A percentile compares a stretch with the other conserved stretches of the same genome.
phyloP scores from a whole-genome alignment of 768 basidiomycete species.

The Lactarius trivialis region DNA sequence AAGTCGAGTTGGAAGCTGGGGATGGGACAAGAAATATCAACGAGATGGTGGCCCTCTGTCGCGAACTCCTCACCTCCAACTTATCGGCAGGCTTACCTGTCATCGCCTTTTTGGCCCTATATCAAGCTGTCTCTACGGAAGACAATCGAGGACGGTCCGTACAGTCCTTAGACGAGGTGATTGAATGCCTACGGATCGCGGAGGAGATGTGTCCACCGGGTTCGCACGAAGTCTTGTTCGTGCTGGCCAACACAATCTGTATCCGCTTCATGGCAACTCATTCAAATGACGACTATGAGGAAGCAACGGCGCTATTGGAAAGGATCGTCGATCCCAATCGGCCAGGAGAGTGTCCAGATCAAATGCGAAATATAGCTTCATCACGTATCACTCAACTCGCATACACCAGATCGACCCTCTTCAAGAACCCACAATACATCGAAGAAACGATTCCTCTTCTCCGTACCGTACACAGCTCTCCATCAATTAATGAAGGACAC shows the following conservation, averaged over 20 bases:
- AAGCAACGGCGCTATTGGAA: background rate
- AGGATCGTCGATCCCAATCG: background rate
- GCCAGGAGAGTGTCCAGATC: background rate
- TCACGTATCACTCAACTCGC: background rate
- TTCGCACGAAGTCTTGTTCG: background rate
- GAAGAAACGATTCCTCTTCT: background rate
- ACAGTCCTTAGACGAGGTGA: background rate
- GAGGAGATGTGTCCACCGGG: background rate
- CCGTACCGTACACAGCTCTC: background rate
- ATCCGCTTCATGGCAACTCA: background rate
- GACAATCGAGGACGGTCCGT: background rate
- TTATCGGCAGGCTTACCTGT: background rate
- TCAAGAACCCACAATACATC: background rate
- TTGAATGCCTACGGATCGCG: background rate
- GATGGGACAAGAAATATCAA: background rate
- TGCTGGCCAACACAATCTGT: background rate
- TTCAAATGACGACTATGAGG: background rate
- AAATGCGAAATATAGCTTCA: background rate
- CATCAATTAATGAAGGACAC: background rate
- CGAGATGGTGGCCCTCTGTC: background rate
- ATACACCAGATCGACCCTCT: background rate
- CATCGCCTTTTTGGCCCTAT: background rate
- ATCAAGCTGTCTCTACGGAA: background rate
- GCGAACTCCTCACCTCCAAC: background rate
- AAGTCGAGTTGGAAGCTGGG: background rate